phyloP scores from a whole-genome alignment of 192 early-diverging fungal genomes.

The Coemansia sp. region DNA sequence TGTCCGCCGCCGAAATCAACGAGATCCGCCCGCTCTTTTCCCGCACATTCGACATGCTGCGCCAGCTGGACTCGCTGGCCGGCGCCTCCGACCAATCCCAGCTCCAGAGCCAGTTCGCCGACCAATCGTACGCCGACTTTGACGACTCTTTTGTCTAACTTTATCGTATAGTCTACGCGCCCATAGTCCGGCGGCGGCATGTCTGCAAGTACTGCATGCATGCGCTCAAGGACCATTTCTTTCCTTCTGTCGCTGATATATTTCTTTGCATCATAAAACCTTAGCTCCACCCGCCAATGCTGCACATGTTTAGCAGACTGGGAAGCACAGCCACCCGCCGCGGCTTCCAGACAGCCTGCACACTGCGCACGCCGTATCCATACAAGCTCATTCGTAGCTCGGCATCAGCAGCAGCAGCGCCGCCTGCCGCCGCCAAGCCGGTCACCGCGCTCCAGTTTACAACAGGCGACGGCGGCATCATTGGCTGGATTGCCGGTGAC shows the following conservation, averaged over 20 bases:
- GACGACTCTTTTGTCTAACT: slow-evolving; percentile 19
- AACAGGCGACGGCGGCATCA: slow-evolving; percentile 11
- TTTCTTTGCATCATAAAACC: neutral
- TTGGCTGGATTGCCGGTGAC: slow-evolving; percentile 38
- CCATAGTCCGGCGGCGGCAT: neutral
- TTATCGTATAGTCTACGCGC: neutral
- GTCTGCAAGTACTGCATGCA: too few relatives aligned
- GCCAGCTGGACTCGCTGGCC: slow-evolving; percentile 34
- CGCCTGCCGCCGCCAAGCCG: neutral
- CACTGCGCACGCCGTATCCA: slow-evolving; percentile 15
- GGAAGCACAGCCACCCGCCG: slow-evolving; percentile 1
- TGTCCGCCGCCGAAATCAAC: slow-evolving; percentile 85
- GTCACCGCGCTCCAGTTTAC: slow-evolving; percentile 12
- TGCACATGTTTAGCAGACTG: neutral
- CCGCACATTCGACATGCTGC: slow-evolving; percentile 67
- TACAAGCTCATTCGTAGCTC: slow-evolving; percentile 21
- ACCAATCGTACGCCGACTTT: slow-evolving; percentile 17
- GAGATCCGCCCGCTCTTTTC: slow-evolving; percentile 91
- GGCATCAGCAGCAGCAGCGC: neutral
- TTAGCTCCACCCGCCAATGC: neutral
- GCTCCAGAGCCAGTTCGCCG: slow-evolving; percentile 26
- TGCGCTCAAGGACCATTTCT: too few relatives aligned
- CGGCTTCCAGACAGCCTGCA: slow-evolving; percentile 8
- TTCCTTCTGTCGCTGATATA: too few relatives aligned
- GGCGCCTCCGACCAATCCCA: slow-evolving; percentile 10